Evolutionary conservation across 2,329 filamentous ascomycete genomes (phyloP).

Genomic region (Coleophoma crateriformis): DNA sequence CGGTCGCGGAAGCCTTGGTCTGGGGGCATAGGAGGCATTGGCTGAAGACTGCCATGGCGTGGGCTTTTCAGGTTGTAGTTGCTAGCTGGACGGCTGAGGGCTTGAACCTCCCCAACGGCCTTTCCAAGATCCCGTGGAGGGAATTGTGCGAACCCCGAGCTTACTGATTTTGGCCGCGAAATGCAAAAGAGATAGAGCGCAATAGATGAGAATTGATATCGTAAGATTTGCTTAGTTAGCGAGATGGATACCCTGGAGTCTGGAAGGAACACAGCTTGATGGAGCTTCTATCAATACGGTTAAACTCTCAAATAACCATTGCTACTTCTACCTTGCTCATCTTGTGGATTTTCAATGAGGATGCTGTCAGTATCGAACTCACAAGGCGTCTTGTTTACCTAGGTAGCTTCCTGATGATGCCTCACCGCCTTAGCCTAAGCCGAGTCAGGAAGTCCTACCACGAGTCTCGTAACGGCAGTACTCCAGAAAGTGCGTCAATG

Average conservation of each 20-base stretch:
- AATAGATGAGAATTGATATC: background rate
- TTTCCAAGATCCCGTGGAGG: constrained; percentile 25
- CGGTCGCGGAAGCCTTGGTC: constrained; percentile 24
- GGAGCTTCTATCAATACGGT: too few species aligned
- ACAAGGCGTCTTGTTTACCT: too few species aligned
- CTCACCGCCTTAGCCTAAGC: background rate
- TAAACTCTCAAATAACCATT: too few species aligned
- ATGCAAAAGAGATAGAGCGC: background rate
- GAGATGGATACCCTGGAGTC: too few species aligned
- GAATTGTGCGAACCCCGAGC: constrained; percentile 17
- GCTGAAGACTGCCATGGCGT: constrained; percentile 25
- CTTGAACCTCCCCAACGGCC: constrained; percentile 27
- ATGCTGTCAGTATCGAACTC: too few species aligned
- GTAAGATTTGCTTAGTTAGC: background rate
- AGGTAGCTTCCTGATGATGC: too few species aligned
- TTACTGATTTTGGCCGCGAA: background rate
- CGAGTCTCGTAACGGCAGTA: background rate
- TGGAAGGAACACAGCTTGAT: too few species aligned
- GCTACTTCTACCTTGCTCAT: too few species aligned
- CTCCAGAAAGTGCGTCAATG: background rate
- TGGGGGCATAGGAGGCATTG: constrained; percentile 30
- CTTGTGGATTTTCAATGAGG: too few species aligned
- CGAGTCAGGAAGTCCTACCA: background rate
- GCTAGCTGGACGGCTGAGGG: constrained; percentile 29
- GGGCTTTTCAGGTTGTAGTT: constrained; percentile 27